Evolutionary conservation across 345 rosid species (phyloP), one percentile per base, ranked within the genome.

Genomic region (Lepidium africanum): DNA sequence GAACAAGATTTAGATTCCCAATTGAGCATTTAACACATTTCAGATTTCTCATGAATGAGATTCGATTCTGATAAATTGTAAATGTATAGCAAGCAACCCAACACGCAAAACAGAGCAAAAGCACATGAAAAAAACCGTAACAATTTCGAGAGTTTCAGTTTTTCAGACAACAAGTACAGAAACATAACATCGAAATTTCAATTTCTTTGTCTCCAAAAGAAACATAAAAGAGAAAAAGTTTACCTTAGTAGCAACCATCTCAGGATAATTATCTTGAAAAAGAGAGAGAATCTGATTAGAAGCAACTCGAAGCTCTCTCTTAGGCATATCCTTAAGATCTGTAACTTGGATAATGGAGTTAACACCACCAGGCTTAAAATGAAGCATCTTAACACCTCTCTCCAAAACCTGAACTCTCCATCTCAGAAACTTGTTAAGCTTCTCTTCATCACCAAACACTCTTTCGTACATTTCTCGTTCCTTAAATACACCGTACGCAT

Each of bases 171-270:
- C 14, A 70, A 36, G 69, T 71, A 63, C 57, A 54, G 57, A 45
- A 56, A 32, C 76, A 64, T 53, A 62, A 59, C 19, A 3, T 59
- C 16, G 39, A 70, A 53, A 32, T 36, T n/a, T 45, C 48, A 63
- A 63, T 43, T 41, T 63, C 40, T 25, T 30, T 45, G 42, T 54
- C 70, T 48, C 3, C 58, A 56, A 37, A 57, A 33, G 6, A 19
- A 39, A 41, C 56, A 63, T 27, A 41, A 21, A 58, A 33, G 5
- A 8, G 12, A 36, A 12, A 0, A 13, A 9, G 7, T 60, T 3
- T n/a, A 94, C 99, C 99, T 95, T 95, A 15, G 96, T 88, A 67
- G 97, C 99, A 17, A 95, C 99, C 99, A 91, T 86, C 69, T 95
- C 99, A 17, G 99, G 99, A 76, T 95, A 95, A 80, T 95, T 95